phyloP scores from a whole-genome alignment of 2,329 filamentous ascomycete species.

The Periconia macrospinosa region DNA sequence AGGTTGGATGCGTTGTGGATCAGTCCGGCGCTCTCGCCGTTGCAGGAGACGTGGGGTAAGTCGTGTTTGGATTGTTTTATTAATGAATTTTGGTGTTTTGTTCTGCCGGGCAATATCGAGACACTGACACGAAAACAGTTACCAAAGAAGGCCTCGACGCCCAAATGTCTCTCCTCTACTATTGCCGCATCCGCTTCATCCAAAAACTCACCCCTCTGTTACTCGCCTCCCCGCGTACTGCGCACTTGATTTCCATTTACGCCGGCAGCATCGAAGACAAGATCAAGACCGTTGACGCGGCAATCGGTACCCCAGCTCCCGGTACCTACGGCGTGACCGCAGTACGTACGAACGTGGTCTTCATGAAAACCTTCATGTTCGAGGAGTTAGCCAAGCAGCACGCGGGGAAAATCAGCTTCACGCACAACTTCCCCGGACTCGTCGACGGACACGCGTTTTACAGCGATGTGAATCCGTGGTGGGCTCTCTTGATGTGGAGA shows the following conservation, averaged over 20 bases:
- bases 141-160: conserved; percentile 10
- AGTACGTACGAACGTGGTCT: conserved; percentile 31
- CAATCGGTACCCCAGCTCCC: conserved; percentile 26
- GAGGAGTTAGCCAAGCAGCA: conserved; percentile 31
- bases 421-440: conserved; percentile 39
- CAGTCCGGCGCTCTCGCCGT: conserved; percentile 28
- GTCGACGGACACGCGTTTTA: conserved; percentile 34
- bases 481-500: conserved; percentile 32
- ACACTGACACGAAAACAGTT: neutral
- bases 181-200: conserved; percentile 11
- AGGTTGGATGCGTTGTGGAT: conserved; percentile 41
- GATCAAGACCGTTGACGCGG: conserved; percentile 19
- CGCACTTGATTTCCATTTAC: conserved; percentile 41
- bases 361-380: conserved; percentile 39
- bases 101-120: neutral
- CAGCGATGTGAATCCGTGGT: conserved; percentile 25
- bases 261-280: conserved; percentile 31
- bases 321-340: conserved; percentile 26
- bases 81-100: neutral
- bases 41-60: conserved; percentile 5
- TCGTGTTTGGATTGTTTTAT: neutral
- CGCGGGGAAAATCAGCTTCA: conserved; percentile 24
- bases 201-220: conserved; percentile 6
- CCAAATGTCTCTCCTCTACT: conserved; percentile 10
- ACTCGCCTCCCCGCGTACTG: conserved; percentile 3